phyloP scores from a whole-genome alignment of 2,329 filamentous ascomycete species.

The Drechslera avenae region DNA sequence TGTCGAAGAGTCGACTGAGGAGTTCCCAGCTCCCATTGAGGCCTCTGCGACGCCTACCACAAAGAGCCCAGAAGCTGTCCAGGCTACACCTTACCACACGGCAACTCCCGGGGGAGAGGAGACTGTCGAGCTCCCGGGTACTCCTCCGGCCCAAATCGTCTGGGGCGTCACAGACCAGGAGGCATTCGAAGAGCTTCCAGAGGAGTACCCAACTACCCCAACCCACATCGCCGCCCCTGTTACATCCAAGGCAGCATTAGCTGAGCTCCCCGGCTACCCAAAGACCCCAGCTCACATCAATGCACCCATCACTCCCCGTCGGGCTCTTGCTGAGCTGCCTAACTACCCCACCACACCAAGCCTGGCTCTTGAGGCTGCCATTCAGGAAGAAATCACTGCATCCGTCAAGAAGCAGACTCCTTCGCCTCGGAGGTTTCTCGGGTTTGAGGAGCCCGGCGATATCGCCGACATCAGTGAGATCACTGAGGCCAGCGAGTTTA shows the following conservation, averaged over 20 bases:
- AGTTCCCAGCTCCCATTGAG: not conserved
- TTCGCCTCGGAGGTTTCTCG: conserved; percentile 25
- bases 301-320: conserved; percentile 24
- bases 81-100: conserved; percentile 2
- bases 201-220: conserved; percentile 17
- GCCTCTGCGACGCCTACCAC: conserved; percentile 6
- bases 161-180: conserved; percentile 23
- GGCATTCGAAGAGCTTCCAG: conserved; percentile 19
- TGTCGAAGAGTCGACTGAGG: not conserved
- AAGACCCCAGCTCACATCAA: conserved; percentile 31
- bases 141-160: conserved; percentile 12
- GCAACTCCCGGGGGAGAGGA: conserved; percentile 5
- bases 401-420: conserved; percentile 36
- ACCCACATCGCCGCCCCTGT: conserved; percentile 16
- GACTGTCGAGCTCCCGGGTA: conserved; percentile 4
- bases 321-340: conserved; percentile 32
- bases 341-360: conserved; percentile 31
- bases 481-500: conserved; percentile 21
- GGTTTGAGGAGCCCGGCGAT: conserved; percentile 12
- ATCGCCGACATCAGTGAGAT: conserved; percentile 20
- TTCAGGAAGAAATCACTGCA: conserved; percentile 33
- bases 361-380: conserved; percentile 30
- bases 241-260: conserved; percentile 10
- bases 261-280: conserved; percentile 31
- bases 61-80: not conserved